Evolutionary conservation across 768 basidiomycete genomes (phyloP), one percentile per base, ranked within the genome.

Genomic region (Termitomyces sp.): DNA sequence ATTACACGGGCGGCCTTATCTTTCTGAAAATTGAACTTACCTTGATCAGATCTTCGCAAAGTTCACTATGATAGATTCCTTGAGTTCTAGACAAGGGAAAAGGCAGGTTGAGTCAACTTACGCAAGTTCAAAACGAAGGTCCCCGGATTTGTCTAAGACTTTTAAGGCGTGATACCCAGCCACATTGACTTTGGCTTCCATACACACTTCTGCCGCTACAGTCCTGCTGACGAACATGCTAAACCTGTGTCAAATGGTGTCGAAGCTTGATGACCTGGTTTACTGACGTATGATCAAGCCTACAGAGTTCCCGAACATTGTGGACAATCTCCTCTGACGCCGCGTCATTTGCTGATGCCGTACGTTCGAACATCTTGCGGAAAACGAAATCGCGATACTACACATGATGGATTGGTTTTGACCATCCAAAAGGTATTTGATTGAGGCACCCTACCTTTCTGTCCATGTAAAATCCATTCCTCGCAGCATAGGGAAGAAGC

Each of bases 341-440:
- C 23, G 75, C 75, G 16, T 84, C 84, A 53, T 75, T 77, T 20
- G 78, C 70, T 22, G 66, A 61, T 2, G 76, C 60, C 16, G 77
- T 75, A 57, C 82, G 81, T 67, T 89, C 87, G 59, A 91, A 91
- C 82, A 91, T 90, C 67, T 89, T 89, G 44, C 89, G 85, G 66
- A 91, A 90, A n/a, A 91, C 84, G 62, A 90, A 91, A 64, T 91
- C 84, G 43, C 88, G 87, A 66, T 91, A 89, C 88, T 91, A 51
- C 18, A 48, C 31, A 48, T 20, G 31, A 48, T 20, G 31, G 20
- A 52, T 35, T 18, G 42, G 18, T 40, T n/a, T 27, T 20, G 48
- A 11, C 22, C 23, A 7, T 25, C 47, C n/a, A 18, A 25, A 32
- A 50, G 25, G 20, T 15, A 38, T 25, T 13, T 18, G 2, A 16